Evolutionary conservation across 352 stramenopile genomes (phyloP), one percentile per base, ranked within the genome.

Genomic region (Phytophthora sojae): DNA sequence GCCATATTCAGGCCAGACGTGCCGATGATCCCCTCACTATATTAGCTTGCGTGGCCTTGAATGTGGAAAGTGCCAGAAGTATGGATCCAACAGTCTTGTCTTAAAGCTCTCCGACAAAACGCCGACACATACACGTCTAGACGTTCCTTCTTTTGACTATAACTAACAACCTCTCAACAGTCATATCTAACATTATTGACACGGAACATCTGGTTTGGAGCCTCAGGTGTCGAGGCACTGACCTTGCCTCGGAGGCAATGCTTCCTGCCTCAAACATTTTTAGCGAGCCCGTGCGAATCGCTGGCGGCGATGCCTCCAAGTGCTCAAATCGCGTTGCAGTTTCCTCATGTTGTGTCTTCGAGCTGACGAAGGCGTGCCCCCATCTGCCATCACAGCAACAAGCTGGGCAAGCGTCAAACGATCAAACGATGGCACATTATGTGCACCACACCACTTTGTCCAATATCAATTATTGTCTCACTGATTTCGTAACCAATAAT

Each of bases 261-360:
- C 15, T 15, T 49, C 42, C 15, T 23, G 42, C 42, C 42, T 49
- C 42, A 7, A 26, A 32, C 59, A 57, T 69, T 64, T 68, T 68
- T 67, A 67, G 51, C 62, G 45, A 29, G 45, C 6, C 3, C 45
- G 19, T 26, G 17, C 19, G 32, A 39, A 15, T 26, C 25, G 25
- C 29, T 32, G 29, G 29, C 29, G 29, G 29, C 29, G 6, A 9
- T 44, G 11, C 12, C 35, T 44, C 35, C 35, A 6, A 44, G 35
- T 17, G 35, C 57, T 30, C 58, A 75, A 67, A 75, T 71, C 68
- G 49, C 19, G 49, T 68, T 63, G 57, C 55, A 53, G 37, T 57
- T 42, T 63, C 47, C 17, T 45, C 44, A 1, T 39, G 50, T 57
- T n/a, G 53, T 59, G 11, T 59, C 53, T 26, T 67, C 50, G 57